Evolutionary conservation across 768 basidiomycete genomes (phyloP).

Genomic region (Infundibulicybe gibba): DNA sequence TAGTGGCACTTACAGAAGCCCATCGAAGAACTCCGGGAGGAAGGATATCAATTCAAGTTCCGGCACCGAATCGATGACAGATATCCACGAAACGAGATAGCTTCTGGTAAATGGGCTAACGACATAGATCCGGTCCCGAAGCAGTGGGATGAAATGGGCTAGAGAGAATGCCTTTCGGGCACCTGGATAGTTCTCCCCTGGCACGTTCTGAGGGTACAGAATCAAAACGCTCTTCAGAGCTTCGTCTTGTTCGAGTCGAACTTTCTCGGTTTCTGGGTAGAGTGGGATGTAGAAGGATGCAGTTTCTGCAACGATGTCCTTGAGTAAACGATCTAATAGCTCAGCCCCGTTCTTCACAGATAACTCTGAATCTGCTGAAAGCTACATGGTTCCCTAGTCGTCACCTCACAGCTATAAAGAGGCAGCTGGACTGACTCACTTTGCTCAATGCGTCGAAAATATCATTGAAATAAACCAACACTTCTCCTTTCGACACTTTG

Average conservation of each 20-base stretch:
- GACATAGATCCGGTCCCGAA: constrained; percentile 92
- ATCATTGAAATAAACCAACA: constrained; percentile 95
- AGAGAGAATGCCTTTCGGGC: constrained; percentile 86
- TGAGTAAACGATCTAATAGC: constrained; percentile 92
- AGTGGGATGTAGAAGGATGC: constrained; percentile 93
- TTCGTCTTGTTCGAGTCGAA: constrained; percentile 55
- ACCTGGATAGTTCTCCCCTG: constrained; percentile 33
- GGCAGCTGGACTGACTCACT: constrained; percentile 41
- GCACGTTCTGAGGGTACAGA: constrained; percentile 51
- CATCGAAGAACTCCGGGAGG: constrained; percentile 93
- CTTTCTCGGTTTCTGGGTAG: constrained; percentile 74
- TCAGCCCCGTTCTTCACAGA: constrained; percentile 99
- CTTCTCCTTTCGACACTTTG: constrained; percentile 95
- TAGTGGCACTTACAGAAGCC: constrained; percentile 68
- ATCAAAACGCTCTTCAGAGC: constrained; percentile 56
- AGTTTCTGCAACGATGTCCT: constrained; percentile 96
- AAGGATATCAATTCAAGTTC: constrained; percentile 94
- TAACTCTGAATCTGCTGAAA: constrained; percentile 91
- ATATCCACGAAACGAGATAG: constrained; percentile 97
- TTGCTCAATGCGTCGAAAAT: constrained; percentile 98
- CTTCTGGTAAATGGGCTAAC: constrained; percentile 93
- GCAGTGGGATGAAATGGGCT: constrained; percentile 89
- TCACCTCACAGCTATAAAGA: not conserved
- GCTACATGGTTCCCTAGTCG: constrained; percentile 42
- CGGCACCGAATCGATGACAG: constrained; percentile 91